Evolutionary conservation across 2,329 filamentous ascomycete genomes (phyloP).

Genomic region (Pseudocercospora fuligena): DNA sequence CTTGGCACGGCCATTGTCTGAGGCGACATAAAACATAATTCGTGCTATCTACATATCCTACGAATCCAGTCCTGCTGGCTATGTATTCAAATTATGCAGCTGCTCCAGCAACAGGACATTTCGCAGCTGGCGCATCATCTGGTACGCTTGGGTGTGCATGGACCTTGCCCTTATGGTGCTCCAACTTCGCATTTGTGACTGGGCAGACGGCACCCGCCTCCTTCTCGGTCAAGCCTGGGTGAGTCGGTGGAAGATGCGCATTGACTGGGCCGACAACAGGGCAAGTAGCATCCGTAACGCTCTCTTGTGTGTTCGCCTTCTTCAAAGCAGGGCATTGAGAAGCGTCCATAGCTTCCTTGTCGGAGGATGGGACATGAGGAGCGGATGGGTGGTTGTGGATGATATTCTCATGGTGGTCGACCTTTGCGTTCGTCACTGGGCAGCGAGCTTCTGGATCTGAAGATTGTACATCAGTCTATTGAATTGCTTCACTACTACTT

Average conservation of each 20-base stretch:
- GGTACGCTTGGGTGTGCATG: constrained; percentile 47
- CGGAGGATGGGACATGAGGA: constrained; percentile 35
- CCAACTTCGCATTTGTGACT: constrained; percentile 51
- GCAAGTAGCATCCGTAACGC: constrained; percentile 50
- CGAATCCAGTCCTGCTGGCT: neutral
- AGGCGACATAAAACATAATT: neutral
- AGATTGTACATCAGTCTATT: constrained; percentile 19
- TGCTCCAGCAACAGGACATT: constrained; percentile 50
- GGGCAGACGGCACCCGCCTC: constrained; percentile 47
- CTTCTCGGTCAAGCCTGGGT: constrained; percentile 47
- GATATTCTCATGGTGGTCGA: constrained; percentile 50
- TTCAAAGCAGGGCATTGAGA: constrained; percentile 50
- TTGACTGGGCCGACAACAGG: constrained; percentile 51
- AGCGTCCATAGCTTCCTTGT: constrained; percentile 39
- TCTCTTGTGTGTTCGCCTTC: constrained; percentile 44
- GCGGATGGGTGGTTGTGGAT: constrained; percentile 48
- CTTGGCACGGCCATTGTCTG: neutral
- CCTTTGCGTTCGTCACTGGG: constrained; percentile 52
- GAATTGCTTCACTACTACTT: neutral
- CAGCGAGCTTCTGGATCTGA: constrained; percentile 49
- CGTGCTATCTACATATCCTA: neutral
- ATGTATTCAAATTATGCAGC: neutral
- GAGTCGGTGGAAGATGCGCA: constrained; percentile 48
- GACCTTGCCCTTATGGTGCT: constrained; percentile 51
- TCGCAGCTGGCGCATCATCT: constrained; percentile 42